Evolutionary conservation across 495 filamentous ascomycete genomes (phyloP).

Genomic region (Gamarada debralockiae): DNA sequence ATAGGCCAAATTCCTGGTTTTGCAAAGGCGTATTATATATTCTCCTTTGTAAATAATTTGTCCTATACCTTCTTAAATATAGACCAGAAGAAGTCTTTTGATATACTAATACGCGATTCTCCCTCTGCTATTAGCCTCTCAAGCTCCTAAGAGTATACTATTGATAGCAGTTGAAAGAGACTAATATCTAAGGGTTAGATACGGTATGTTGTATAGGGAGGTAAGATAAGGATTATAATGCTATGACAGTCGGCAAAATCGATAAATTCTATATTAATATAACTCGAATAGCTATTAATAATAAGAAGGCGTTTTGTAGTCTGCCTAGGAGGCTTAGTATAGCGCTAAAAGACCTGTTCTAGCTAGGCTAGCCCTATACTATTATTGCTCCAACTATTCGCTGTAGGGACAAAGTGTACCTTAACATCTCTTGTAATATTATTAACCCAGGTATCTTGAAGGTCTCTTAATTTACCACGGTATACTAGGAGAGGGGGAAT

Average conservation of each 20-base stretch:
- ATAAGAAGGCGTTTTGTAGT: constrained; percentile 7
- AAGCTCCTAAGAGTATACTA: background rate
- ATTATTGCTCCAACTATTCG: constrained; percentile 2
- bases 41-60: background rate
- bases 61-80: background rate
- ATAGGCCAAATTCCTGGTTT: background rate
- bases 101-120: background rate
- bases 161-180: constrained; percentile 9
- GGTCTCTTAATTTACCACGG: background rate
- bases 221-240: constrained; percentile 14
- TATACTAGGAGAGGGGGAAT: constrained; percentile 11
- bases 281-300: constrained; percentile 11
- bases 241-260: background rate
- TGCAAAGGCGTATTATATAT: background rate
- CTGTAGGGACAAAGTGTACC: background rate
- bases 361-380: background rate
- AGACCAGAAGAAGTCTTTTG: background rate
- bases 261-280: constrained; percentile 17
- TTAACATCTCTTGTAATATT: background rate
- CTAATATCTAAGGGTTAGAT: constrained; percentile 14
- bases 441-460: background rate
- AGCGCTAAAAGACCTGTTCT: constrained; percentile 1
- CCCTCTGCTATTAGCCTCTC: background rate
- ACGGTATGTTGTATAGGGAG: constrained; percentile 11
- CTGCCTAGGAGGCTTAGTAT: constrained; percentile 1